phyloP scores from a whole-genome alignment of 441 rosid species.

The Brassica hybrid region DNA sequence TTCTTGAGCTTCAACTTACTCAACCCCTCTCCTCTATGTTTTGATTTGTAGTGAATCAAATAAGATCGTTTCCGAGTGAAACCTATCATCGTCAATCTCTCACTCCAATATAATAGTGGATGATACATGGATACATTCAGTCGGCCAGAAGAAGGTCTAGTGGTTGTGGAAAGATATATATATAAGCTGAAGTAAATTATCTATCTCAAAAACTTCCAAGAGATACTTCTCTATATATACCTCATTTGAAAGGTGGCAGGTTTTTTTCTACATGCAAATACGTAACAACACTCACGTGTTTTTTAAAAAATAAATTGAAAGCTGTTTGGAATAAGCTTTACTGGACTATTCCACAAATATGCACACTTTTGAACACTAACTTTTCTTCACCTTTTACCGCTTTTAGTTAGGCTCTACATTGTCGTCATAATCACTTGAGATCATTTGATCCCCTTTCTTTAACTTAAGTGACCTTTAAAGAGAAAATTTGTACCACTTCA shows the following conservation, averaged over 20 bases:
- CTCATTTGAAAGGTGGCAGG: not conserved
- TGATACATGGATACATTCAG: not conserved
- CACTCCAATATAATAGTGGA: not conserved
- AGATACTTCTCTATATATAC: not conserved
- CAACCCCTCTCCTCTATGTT: not conserved
- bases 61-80: no score
- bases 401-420: no score
- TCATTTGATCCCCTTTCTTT: not conserved
- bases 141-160: not conserved
- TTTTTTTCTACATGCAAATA: not conserved
- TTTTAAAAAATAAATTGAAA: not conserved
- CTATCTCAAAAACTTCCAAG: not conserved
- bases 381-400: no score
- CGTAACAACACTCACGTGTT: no score
- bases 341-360: not conserved
- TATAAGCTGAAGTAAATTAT: no score
- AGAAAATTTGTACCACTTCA: not conserved
- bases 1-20: not conserved
- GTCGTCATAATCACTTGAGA: not conserved
- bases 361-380: not conserved
- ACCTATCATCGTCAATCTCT: not conserved
- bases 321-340: not conserved
- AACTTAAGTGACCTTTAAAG: not conserved
- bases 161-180: not conserved
- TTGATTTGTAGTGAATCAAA: no score